Evolutionary conservation across 2,329 filamentous ascomycete genomes (phyloP).

Genomic region (Blastomyces parvus): DNA sequence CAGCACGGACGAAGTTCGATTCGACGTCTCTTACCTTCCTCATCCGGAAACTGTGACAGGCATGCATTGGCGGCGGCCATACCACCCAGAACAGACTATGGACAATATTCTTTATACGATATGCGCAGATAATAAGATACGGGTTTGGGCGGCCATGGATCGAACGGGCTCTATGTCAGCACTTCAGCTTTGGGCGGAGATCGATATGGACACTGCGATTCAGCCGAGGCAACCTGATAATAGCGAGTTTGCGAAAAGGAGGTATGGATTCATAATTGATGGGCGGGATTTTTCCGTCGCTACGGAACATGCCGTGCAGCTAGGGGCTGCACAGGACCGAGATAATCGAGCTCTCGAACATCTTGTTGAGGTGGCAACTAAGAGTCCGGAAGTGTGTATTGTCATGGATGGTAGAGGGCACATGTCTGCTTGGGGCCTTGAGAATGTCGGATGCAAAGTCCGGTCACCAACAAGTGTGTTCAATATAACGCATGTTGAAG

Average conservation of each 20-base stretch:
- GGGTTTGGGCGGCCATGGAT: constrained; percentile 75
- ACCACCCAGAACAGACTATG: constrained; percentile 64
- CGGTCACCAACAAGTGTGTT: constrained; percentile 63
- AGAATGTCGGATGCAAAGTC: constrained; percentile 67
- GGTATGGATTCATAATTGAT: constrained; percentile 75
- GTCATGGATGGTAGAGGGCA: constrained; percentile 73
- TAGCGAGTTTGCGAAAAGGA: constrained; percentile 34
- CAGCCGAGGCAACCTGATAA: constrained; percentile 43
- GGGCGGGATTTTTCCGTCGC: constrained; percentile 68
- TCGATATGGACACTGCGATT: constrained; percentile 67
- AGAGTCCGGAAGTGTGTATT: constrained; percentile 76
- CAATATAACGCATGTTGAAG: constrained; percentile 71
- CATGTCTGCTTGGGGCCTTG: constrained; percentile 87
- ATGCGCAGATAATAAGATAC: constrained; percentile 67
- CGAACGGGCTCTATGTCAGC: constrained; percentile 56
- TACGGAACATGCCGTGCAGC: constrained; percentile 58
- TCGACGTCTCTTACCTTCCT: constrained; percentile 83
- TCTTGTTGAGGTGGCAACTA: constrained; percentile 74
- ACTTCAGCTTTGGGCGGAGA: constrained; percentile 67
- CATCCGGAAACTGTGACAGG: constrained; percentile 73
- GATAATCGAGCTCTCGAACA: constrained; percentile 70
- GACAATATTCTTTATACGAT: constrained; percentile 88
- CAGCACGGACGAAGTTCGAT: constrained; percentile 70
- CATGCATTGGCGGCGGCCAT: constrained; percentile 75
- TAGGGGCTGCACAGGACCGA: constrained; percentile 45